A percentile compares a stretch with the other conserved stretches of the same genome.
Conservation (phyloP, 2,329 filamentous ascomycete species). For the Paecilomyces sp. region DNA sequence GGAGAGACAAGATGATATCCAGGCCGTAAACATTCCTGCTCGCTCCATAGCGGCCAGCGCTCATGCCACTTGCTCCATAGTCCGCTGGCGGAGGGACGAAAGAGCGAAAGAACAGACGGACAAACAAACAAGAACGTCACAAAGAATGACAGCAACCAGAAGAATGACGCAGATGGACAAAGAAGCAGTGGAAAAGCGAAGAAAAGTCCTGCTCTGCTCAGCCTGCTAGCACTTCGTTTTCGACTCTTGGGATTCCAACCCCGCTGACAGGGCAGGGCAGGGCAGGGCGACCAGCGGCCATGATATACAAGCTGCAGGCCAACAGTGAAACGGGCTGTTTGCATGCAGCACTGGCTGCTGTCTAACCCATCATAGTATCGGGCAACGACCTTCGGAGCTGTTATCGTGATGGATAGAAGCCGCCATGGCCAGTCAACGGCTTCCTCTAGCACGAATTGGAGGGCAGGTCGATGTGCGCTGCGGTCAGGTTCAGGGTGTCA, state of each 20-base stretch:
- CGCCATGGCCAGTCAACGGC: background rate
- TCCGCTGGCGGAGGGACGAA: conserved; percentile 3
- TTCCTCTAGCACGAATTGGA: background rate
- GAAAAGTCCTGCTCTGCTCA: background rate
- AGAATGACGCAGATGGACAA: background rate
- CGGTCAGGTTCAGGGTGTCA: background rate
- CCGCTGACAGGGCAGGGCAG: background rate
- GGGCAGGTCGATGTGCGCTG: background rate
- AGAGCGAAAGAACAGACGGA: conserved; percentile 1
- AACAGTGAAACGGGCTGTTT: background rate
- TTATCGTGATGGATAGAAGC: background rate
- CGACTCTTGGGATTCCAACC: background rate
- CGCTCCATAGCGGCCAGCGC: conserved; percentile 29
- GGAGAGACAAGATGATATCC: conserved; percentile 32
- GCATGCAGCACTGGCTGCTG: background rate
- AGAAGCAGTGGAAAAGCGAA: background rate
- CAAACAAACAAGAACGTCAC: background rate
- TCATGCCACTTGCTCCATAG: conserved; percentile 8
- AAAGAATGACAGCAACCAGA: background rate
- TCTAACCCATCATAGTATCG: background rate
- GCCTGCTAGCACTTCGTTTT: background rate
- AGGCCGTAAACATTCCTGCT: conserved; percentile 30
- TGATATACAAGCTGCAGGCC: background rate
- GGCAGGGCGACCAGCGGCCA: background rate
- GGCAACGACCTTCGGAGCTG: background rate